A percentile compares a stretch with the other conserved stretches of the same genome.
These are phyloP conservation scores for Neonectria neomacrospora DNA, from an alignment of 2,329 filamentous ascomycete genomes.

Conservation along the genomic window DNA sequence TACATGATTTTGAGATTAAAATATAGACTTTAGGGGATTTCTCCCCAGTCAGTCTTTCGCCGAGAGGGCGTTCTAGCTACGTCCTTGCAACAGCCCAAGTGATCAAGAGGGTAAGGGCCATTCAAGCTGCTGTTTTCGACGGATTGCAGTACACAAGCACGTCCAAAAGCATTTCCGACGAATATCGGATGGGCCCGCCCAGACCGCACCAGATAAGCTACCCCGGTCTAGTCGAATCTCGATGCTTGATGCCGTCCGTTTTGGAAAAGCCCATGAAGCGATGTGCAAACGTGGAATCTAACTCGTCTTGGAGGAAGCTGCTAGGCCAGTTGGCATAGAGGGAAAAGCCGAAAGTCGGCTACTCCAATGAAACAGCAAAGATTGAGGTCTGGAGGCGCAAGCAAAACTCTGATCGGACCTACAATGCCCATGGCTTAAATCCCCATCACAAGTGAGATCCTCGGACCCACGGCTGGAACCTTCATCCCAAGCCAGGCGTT, in stretches of 20 bases:
- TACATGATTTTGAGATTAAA: too few relatives aligned
- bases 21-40: too few relatives aligned
- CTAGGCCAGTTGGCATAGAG: constrained; percentile 27
- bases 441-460: not conserved
- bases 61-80: too few relatives aligned
- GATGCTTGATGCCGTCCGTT: not conserved
- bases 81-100: too few relatives aligned
- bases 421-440: not conserved
- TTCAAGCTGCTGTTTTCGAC: too few relatives aligned
- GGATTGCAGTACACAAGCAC: too few relatives aligned
- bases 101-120: too few relatives aligned
- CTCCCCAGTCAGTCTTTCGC: too few relatives aligned
- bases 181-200: not conserved
- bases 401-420: not conserved
- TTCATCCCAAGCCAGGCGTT: not conserved
- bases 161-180: not conserved
- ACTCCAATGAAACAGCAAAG: not conserved
- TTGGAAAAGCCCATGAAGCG: not conserved
- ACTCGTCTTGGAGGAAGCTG: constrained; percentile 37
- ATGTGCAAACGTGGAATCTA: constrained; percentile 21
- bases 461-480: not conserved
- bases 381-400: not conserved
- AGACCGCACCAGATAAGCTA: not conserved
- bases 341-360: constrained; percentile 11
- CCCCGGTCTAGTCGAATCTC: not conserved